Base-by-base conservation (phyloP, 805 yeast species). In the Sugiyamaella valdiviana region DNA sequence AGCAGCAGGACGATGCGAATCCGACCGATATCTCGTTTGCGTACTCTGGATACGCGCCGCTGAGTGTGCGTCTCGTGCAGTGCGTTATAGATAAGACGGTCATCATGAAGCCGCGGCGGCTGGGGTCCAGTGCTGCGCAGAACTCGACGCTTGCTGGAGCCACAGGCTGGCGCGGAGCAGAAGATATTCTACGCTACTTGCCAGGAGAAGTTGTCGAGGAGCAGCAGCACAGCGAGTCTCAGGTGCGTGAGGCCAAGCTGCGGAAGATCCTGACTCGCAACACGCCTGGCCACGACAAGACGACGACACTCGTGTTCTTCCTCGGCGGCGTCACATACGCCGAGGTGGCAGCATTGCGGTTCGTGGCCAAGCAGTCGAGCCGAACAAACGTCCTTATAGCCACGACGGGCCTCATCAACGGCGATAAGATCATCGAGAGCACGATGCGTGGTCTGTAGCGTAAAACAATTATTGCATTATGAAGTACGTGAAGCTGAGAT, bases 301-400 rank as follows among this genome's bases (percentile, higher is more conserved):
- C 63, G 7, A 62, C 60, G 47, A 66, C 61, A 46, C 65, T 51
- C 59, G 87, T 51, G 56, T 86, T 45, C 77, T 80, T 83, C 52
- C 59, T 90, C 37, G 98, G 98, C 12, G 98, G 99, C 0, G 69
- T 90, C 6, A 87, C 97, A 0, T 74, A 85, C 61, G 80, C 93
- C 6, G 99, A 91, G 64, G 70, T 90, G 15, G 78, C 91, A 2
- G 80, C 89, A 2, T 66, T 91, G 42, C 71, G 82, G 57, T 75
- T 72, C 46, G 70, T 86, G n/a, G 79, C 85, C 49, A 66, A 69
- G 42, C 70, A 70, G 20, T 52, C 70, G 32, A 62, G 67, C 6
- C 55, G 58, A 22, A 67, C 66, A 45, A 63, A 70, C 32, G 62
- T 79, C 38, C 56, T 77, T 5, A 65, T 79, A 1, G 61, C 77